Percentiles rank a stretch among this genome's conserved stretches.
Evolutionary conservation across 495 filamentous ascomycete genomes (phyloP).

Genomic region (Aspergillus bertholletiae): DNA sequence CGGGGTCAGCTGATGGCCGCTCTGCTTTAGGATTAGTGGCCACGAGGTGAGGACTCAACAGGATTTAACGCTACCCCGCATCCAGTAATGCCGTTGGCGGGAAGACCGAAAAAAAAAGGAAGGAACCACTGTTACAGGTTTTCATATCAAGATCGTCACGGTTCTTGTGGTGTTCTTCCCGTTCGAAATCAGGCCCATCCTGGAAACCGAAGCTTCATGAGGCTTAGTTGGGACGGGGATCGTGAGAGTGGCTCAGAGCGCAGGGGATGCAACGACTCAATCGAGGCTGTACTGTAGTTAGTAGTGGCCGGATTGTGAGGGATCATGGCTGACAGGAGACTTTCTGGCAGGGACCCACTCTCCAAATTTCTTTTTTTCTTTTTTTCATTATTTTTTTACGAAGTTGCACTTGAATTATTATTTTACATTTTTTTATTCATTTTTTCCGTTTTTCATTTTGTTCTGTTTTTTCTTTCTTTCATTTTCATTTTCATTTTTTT

Average conservation of each 20-base stretch:
- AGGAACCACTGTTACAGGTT: too few relatives aligned
- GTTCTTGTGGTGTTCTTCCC: too few relatives aligned
- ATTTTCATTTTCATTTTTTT: too few relatives aligned
- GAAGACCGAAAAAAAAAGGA: slow-evolving; percentile 1
- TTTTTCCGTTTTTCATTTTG: not conserved
- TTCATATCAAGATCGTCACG: too few relatives aligned
- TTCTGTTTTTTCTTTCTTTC: not conserved
- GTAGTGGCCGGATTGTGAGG: not conserved
- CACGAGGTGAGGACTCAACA: slow-evolving; percentile 13
- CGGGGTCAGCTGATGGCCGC: slow-evolving; percentile 24
- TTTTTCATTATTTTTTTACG: not conserved
- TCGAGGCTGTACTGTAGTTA: not conserved
- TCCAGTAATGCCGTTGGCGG: slow-evolving; percentile 17
- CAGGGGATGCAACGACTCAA: not conserved
- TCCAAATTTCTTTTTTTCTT: too few relatives aligned
- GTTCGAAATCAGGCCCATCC: too few relatives aligned
- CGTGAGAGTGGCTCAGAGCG: too few relatives aligned
- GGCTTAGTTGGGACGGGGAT: too few relatives aligned
- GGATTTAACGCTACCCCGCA: too few relatives aligned
- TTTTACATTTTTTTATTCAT: not conserved
- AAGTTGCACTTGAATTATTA: not conserved
- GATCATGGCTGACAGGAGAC: not conserved
- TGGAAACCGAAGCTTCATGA: too few relatives aligned
- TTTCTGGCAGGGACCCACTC: not conserved
- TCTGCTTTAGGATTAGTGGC: slow-evolving; percentile 12